A percentile compares a stretch with the other conserved stretches of the same genome.
Evolutionary conservation across 2,329 filamentous ascomycete species (phyloP).

Genomic region (Conoideocrella luteorostrata): DNA sequence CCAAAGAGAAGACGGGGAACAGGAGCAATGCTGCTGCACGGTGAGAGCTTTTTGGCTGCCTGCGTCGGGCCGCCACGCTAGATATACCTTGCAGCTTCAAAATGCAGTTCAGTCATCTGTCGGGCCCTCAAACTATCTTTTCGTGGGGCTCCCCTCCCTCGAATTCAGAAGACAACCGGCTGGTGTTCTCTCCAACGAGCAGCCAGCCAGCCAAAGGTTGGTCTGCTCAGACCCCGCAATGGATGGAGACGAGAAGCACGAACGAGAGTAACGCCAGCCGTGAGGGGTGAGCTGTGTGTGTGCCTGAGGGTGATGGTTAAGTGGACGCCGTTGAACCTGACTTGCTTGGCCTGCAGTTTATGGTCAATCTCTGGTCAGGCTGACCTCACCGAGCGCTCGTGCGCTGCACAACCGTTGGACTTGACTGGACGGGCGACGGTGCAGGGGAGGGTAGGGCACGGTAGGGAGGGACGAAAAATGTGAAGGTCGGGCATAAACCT

Average conservation of each 20-base stretch:
- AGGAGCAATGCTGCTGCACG: constrained; percentile 1
- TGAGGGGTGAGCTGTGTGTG: not conserved
- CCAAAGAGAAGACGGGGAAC: too few relatives aligned
- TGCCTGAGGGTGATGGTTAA: not conserved
- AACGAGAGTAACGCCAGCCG: not conserved
- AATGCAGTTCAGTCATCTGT: not conserved
- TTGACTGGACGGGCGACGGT: too few relatives aligned
- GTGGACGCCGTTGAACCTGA: constrained; percentile 1
- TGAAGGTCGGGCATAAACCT: constrained; percentile 1
- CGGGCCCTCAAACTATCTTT: too few relatives aligned
- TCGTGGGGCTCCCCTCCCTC: too few relatives aligned
- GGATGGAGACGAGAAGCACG: not conserved
- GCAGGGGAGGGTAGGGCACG: too few relatives aligned
- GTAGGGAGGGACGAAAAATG: not conserved
- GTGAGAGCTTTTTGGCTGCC: not conserved
- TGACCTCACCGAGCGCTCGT: not conserved
- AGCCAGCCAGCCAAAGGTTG: not conserved
- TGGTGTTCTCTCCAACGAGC: too few relatives aligned
- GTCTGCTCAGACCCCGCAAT: not conserved
- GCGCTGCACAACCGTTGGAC: not conserved
- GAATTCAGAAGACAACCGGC: too few relatives aligned
- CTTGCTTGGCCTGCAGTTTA: not conserved
- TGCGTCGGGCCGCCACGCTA: constrained; percentile 7
- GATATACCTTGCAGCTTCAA: constrained; percentile 4
- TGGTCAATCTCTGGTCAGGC: not conserved